Evolutionary conservation across 1,139 yeast genomes (phyloP), one percentile per base, ranked within the genome.

Genomic region (Spencermartinsiella ligniputridi): DNA sequence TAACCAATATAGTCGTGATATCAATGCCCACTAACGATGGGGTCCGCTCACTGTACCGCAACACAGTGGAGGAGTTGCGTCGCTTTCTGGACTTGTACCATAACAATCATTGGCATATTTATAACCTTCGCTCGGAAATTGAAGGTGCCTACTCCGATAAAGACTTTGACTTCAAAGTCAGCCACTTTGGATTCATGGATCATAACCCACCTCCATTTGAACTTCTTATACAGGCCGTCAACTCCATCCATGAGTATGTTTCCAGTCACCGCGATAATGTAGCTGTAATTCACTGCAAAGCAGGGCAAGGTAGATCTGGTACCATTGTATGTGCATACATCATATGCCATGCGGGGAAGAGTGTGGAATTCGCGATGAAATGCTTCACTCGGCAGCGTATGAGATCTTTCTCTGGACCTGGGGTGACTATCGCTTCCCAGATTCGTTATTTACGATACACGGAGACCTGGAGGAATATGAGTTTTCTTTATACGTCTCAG

Each of bases 271-370:
- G 59, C 0, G 47, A 60, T 0, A 74, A 76, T 50, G 80, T 81
- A 1, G 94, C 85, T 0, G 75, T 89, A 0, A 64, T 90, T 8
- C 97, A 92, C 60, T 92, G 97, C 60, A 82, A 85, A 56, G 89
- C 88, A 48, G 97, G 97, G 0, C 90, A 88, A 61, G 97, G 97
- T 0, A 68, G 97, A 27, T 81, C 95, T 0, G 97, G 97, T 0
- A 76, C 90, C 0, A 66, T 87, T 2, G 75, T 77, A 2, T 79
- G 89, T 54, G 87, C 90, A 0, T 84, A 80, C 56, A 62, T 90
- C 48, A 79, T 89, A 75, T 67, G 72, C 39, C 63, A 64, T 41
- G 53, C 61, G 34, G 65, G 58, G 2, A 50, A 66, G 42, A 53
- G 69, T 0, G 66, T 74, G 22, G 62, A 67, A 1, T 71, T 68